Evolutionary conservation across 495 filamentous ascomycete genomes (phyloP), one percentile per base, ranked within the genome.

Genomic region (Neohortaea acidophila): DNA sequence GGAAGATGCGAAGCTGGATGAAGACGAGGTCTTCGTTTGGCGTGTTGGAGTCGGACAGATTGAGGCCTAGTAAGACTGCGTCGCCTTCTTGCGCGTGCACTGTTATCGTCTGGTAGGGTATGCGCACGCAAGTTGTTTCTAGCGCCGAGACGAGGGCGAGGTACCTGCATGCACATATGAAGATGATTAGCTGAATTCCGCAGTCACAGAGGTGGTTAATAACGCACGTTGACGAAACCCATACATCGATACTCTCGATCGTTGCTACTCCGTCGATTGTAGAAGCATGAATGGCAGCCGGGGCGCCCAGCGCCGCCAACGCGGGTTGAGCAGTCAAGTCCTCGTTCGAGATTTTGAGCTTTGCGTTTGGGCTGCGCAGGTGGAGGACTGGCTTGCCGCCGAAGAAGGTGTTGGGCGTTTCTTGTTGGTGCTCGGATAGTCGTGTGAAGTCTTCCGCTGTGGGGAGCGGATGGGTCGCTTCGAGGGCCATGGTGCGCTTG

Each of bases 51-150:
- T 68, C 63, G 19, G 69, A 60, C 13, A 74, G 67, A 17, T 75
- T 72, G 17, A 92, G 67, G 52, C 89, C 77, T 68, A 92, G 79
- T 59, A 84, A 87, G 4, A 94, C 69, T 3, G 75, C 73, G 52
- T 71, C 66, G 21, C 67, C 57, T 55, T 69, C 63, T 38, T 57
- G 72, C 7, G 86, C 89, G 58, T 97, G 89, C 8, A 96, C 73
- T 21, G 77, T 80, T 53, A 97, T 84, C 22, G 74, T 60, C 3
- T 81, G 84, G 64, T 94, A 97, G 11, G 84, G 80, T 42, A 97
- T 84, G 26, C 75, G 68, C 35, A 93, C 51, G 35, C 85, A 86
- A 2, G 58, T 59, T 22, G 65, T 59, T 31, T 62, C 63, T 14
- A 69, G 37, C 33, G 69, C 58, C 53, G 73, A 79, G 64, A 73